Evolutionary conservation across 78 protist genomes (phyloP), one percentile per base, ranked within the genome.

Genomic region (Neovahlkampfia damariscottae): DNA sequence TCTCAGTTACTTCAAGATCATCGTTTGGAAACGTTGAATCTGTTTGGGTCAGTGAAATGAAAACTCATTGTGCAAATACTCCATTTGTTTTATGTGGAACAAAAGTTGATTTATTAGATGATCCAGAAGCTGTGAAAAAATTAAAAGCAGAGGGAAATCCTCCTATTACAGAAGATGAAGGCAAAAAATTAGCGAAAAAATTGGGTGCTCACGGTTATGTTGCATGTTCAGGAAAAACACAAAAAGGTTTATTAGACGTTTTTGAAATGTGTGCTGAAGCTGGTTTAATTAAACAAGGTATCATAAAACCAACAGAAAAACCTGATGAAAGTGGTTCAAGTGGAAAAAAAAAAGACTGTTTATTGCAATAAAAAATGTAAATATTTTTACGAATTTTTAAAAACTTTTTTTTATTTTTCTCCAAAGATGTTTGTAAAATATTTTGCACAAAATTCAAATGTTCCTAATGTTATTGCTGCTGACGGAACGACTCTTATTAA

Each of bases 401-500:
- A n/a, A n/a, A n/a, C n/a, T n/a, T n/a, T n/a, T n/a, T n/a, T n/a
- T n/a, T n/a, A n/a, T n/a, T n/a, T n/a, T n/a, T n/a, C n/a, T n/a
- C n/a, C n/a, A n/a, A n/a, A n/a, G n/a, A n/a, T n/a, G n/a, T n/a
- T n/a, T n/a, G n/a, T n/a, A n/a, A n/a, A n/a, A n/a, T n/a, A n/a
- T n/a, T n/a, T n/a, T n/a, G n/a, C n/a, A n/a, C n/a, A n/a, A 19
- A 69, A 19, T 19, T 89, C 90, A 59, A 84, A 89, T 6, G 90
- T 30, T 6, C 86, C 72, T 59, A 89, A 82, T 8, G 94, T 89
- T 66, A 89, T 83, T 0, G 82, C 90, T 32, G 88, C 80, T 38
- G 90, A 34, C 4, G 94, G 94, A 6, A 79, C 77, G 0, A 84
- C 88, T 30, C 94, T 76, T 9, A 83, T 8, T 41, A 89, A 62